Base-by-base conservation (phyloP, 805 yeast genomes). In the Candida dajiaensis region DNA sequence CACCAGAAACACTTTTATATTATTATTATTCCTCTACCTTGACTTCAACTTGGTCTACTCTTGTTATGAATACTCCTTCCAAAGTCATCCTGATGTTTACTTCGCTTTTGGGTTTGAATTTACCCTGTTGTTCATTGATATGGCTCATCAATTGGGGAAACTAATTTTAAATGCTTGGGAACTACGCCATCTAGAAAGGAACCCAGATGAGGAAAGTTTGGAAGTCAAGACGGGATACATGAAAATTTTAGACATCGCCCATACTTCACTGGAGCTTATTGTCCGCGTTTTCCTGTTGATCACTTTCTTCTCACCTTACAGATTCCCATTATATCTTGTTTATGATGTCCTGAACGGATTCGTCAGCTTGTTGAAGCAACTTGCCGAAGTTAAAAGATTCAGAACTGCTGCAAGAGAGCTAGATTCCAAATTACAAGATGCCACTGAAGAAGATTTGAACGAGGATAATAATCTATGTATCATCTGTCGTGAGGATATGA, bases 401-500 rank as follows among this genome's bases (percentile, higher is more conserved):
- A 58, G 70, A 48, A 69, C 67, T 46, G 74, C 75, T 16, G 67
- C 85, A 11, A 76, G 77, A 42, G 78, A 81, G 55, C 68, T 94
- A 57, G 89, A 85, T 51, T 69, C 72, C 23, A 78, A 75, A 51
- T 70, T 94, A 43, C 67, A 69, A 8, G 75, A 79, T 49, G 95
- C 96, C 3, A 69, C 82, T 1, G 70, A 64, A 12, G 55, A 58
- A 20, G 90, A 86, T 40, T 69, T 86, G 47, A 76, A 68, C 7
- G 73, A 80, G 18, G 81, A 78, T 51, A 84, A 83, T 48, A 67
- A 70, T 61, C 61, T 86, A 22, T 85, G 99, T 66, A 89, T 89
- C 50, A 85, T 92, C 37, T 92, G 99, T 67, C 80, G 96, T 56
- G 98, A 94, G 55, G 96, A 88, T 50, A 84, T 92, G 92, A 63